Evolutionary conservation across 2,329 filamentous ascomycete genomes (phyloP), one percentile per base, ranked within the genome.

Genomic region (Trichoderma sp.): DNA sequence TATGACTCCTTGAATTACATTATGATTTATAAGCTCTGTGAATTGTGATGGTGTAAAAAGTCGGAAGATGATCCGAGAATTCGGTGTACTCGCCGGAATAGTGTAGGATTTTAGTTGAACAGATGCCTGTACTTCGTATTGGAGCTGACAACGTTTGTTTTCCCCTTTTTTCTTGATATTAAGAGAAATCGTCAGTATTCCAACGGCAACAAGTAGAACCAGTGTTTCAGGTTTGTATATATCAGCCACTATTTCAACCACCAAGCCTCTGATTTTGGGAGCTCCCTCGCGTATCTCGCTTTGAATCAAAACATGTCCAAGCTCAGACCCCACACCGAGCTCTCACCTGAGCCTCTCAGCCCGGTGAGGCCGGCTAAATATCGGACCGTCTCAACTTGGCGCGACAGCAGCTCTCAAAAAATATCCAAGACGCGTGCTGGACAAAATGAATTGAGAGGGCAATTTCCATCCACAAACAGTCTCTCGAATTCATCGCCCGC

Each of bases 351-450:
- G 24, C n/a, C 3, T 8, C 8, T 7, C 2, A 21, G 11, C 9
- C 57, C 60, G 67, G 67, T 65, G 71, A 62, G 11, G 6, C n/a
- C 73, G 73, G 73, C 56, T 74, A 72, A 74, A 74, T 51, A 5
- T 43, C 74, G 73, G 73, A 63, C 39, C 66, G 36, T 34, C 36
- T 63, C 51, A 56, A 56, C 63, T 36, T 60, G 39, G 60, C 72
- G 72, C 72, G 69, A 71, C 70, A 64, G 39, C 66, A 64, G 60
- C 64, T 70, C 43, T 64, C 66, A 61, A 72, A 75, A 76, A 75
- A 73, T 74, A 73, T 73, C 70, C 70, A 65, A 68, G 72, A 74
- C 74, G 74, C 75, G 74, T 73, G 73, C 72, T 69, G 26, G 39
- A 58, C 69, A 21, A 53, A 28, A 61, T 65, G 57, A 68, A 69